These are phyloP conservation scores for Mimosa pudica DNA, from an alignment of 306 rosid species.

Conservation along the genomic window DNA sequence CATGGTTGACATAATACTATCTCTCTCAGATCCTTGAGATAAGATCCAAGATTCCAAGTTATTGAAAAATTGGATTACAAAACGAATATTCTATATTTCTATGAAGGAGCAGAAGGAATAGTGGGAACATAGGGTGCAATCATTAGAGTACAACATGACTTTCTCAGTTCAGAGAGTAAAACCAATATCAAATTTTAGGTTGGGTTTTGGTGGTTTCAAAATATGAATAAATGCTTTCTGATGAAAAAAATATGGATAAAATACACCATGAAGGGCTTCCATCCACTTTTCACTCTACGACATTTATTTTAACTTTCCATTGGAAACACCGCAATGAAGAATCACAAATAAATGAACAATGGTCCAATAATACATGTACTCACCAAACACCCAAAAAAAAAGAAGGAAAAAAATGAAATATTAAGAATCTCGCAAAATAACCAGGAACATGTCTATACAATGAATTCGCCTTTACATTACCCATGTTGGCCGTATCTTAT, in stretches of 20 bases:
- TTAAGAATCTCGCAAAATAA: background rate
- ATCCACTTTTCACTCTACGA: too few species aligned
- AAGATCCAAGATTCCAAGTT: too few species aligned
- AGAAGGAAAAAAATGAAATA: background rate
- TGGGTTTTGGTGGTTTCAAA: too few species aligned
- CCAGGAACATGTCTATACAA: slow-evolving; percentile 5
- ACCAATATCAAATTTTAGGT: background rate
- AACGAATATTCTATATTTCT: too few species aligned
- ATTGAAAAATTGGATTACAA: too few species aligned
- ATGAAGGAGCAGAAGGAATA: background rate
- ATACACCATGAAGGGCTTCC: too few species aligned
- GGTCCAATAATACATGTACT: background rate
- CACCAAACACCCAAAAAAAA: background rate
- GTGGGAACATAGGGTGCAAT: background rate
- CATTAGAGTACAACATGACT: background rate
- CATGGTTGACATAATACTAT: background rate
- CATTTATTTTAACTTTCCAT: background rate
- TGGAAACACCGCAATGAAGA: too few species aligned
- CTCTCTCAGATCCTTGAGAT: too few species aligned
- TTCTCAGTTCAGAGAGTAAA: background rate
- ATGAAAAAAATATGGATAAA: too few species aligned
- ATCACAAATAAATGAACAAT: background rate
- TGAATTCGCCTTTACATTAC: background rate
- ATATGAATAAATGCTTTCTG: too few species aligned
- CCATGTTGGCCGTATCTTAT: background rate